Percentiles rank a stretch among this genome's conserved stretches.
phyloP scores from a whole-genome alignment of 1,284 basidiomycete species.

The Cryptococcus sp. region DNA sequence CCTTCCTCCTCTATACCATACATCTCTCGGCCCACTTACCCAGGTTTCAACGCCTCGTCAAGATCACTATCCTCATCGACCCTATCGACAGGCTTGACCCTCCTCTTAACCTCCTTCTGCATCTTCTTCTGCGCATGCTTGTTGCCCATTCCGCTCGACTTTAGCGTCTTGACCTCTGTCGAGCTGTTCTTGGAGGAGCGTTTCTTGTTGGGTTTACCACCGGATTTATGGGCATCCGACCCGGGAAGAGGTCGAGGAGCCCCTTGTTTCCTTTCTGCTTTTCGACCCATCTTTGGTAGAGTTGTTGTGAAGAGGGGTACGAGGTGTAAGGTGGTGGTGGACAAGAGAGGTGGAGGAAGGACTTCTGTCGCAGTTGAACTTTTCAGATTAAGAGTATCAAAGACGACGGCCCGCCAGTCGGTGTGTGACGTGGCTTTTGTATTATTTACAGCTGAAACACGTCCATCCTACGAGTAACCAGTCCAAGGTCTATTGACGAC shows the following conservation, averaged over 20 bases:
- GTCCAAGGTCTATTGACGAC: too few relatives aligned
- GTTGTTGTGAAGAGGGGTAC: not conserved
- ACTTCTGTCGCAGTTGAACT: slow-evolving; percentile 6
- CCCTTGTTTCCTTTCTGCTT: slow-evolving; percentile 84
- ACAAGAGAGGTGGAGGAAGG: slow-evolving; percentile 1
- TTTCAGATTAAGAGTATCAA: not conserved
- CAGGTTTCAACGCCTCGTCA: slow-evolving; percentile 38
- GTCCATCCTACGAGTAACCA: too few relatives aligned
- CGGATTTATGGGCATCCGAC: slow-evolving; percentile 25
- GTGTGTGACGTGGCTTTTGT: not conserved
- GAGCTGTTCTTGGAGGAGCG: slow-evolving; percentile 17
- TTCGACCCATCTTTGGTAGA: slow-evolving; percentile 64
- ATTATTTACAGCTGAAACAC: too few relatives aligned
- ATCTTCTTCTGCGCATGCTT: slow-evolving; percentile 5
- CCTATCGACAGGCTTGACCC: slow-evolving; percentile 34
- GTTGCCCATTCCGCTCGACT: slow-evolving; percentile 12
- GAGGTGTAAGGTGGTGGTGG: not conserved
- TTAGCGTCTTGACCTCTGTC: slow-evolving; percentile 1
- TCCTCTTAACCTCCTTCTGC: slow-evolving; percentile 7
- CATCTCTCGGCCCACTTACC: slow-evolving; percentile 34
- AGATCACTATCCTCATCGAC: slow-evolving; percentile 41
- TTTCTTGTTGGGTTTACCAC: slow-evolving; percentile 30
- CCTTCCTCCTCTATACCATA: not conserved
- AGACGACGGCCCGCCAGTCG: not conserved
- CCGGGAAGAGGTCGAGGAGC: slow-evolving; percentile 59